Base-by-base conservation (phyloP, 495 filamentous ascomycete species). In the Sordaria brevicollis region DNA sequence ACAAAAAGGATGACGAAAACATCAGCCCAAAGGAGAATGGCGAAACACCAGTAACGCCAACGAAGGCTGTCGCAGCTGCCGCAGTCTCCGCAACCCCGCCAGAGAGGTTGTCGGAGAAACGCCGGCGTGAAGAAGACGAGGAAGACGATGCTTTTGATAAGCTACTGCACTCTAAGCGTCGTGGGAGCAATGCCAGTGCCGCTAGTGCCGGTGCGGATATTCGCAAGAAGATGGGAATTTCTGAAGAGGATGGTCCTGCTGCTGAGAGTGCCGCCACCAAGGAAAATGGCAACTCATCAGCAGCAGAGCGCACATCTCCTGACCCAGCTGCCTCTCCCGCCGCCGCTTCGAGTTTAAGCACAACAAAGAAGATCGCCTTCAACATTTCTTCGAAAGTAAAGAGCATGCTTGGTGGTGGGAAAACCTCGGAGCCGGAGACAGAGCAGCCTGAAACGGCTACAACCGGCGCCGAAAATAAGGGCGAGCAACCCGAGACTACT, bases 51-150 rank as follows among this genome's bases (percentile, higher is more conserved):
- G 66, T 69, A 19, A 29, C 65, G 9, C 5, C 67, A 36, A 49
- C 43, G 57, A 15, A 68, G 37, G 76, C 79, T 9, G 49, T 70
- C 17, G 37, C 77, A 74, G 37, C 82, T 79, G 70, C 83, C 74
- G 39, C 71, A 25, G 67, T 65, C 67, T 33, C 70, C 5, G 74
- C 70, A 6, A 81, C 87, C 5, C 89, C 87, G 37, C 91, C 89
- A 0, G 93, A 96, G 75, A 84, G 92, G 68, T 74, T 97, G n/a
- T 88, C 93, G 0, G 93, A 97, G 79, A 97, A 97, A 76, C 91
- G 95, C 69, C 49, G 49, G 5, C 86, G 95, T 54, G 86, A 95
- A 41, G 93, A 96, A 74, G 93, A 97, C 72, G 87, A 89, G 68
- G 91, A 94, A 49, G 94, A 97, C 66, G 93, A 96, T 72, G 92